Evolutionary conservation across 2,329 filamentous ascomycete species (phyloP).

Genomic region (Colletotrichum noveboracense): DNA sequence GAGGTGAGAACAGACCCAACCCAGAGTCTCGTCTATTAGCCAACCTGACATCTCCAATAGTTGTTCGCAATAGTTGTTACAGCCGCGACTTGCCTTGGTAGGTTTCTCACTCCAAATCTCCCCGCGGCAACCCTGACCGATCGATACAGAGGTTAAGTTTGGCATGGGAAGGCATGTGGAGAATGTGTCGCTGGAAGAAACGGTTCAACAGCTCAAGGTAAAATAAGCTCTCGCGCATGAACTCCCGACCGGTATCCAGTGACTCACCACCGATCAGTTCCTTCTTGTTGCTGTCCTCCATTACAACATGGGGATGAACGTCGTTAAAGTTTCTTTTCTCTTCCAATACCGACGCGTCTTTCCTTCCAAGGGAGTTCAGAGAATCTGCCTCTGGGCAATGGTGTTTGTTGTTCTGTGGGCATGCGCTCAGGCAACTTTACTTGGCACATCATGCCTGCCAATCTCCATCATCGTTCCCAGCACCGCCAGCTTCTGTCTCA

Average conservation of each 20-base stretch:
- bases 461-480: slow-evolving; percentile 27
- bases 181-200: slow-evolving; percentile 23
- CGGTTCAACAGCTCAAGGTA: slow-evolving; percentile 26
- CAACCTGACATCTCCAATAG: neutral
- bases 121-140: neutral
- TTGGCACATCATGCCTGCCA: slow-evolving; percentile 32
- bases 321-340: slow-evolving; percentile 36
- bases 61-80: slow-evolving; percentile 23
- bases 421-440: slow-evolving; percentile 27
- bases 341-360: slow-evolving; percentile 38
- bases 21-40: no score
- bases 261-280: no score
- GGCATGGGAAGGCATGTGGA: slow-evolving; percentile 30
- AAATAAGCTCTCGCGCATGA: no score
- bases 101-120: neutral
- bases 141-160: slow-evolving; percentile 25
- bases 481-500: slow-evolving; percentile 29
- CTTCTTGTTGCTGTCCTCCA: slow-evolving; percentile 29
- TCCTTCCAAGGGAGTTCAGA: slow-evolving; percentile 22
- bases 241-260: no score
- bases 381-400: slow-evolving; percentile 32
- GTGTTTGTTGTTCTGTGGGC: slow-evolving; percentile 31
- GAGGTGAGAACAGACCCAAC: slow-evolving; percentile 13
- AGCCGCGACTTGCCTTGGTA: slow-evolving; percentile 7
- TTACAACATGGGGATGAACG: slow-evolving; percentile 36